Base-by-base conservation (phyloP, 805 yeast species). In the Dipodascus albidus region DNA sequence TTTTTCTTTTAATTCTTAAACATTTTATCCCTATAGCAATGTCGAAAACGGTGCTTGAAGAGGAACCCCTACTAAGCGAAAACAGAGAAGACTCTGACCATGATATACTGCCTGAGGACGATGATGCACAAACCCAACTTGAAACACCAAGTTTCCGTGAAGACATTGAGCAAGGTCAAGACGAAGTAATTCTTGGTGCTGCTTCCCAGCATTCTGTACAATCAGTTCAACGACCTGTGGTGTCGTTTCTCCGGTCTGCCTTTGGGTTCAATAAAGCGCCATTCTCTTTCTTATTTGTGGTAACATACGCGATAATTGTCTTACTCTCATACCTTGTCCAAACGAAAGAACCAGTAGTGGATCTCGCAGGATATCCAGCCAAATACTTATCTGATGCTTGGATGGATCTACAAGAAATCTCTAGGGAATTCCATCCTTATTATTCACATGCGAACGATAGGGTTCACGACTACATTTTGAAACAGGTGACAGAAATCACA, bases 361-460 rank as follows among this genome's bases (percentile, higher is more conserved):
- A 54, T 20, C 20, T 17, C n/a, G n/a, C 24, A 2, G 50, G 21
- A 3, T 57, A 52, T 31, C 57, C 59, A 6, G 35, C 4, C 19
- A 38, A 35, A 4, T 56, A 53, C 47, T 23, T 51, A 9, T 55
- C 51, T 3, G 55, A 51, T 11, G 73, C 85, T 2, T 90, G 96
- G 96, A 57, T 67, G 1, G 86, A 83, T 61, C 71, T 90, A 50
- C 95, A 88, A 64, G 64, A 68, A 2, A 82, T 90, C 9, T 84
- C 93, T 0, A 61, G 69, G 31, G 64, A 74, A 23, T 81, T 80
- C 52, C 97, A 90, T 68, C 88, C 96, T 0, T 90, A 85, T 67
- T 79, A 81, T 22, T 83, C 96, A 0, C 79, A 72, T 54, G 86
- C 82, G 14, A 89, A 87, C 67, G 91, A 84, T 65, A 72, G 71